Evolutionary conservation across 306 rosid species (phyloP).

Genomic region (Benincasa hispida): DNA sequence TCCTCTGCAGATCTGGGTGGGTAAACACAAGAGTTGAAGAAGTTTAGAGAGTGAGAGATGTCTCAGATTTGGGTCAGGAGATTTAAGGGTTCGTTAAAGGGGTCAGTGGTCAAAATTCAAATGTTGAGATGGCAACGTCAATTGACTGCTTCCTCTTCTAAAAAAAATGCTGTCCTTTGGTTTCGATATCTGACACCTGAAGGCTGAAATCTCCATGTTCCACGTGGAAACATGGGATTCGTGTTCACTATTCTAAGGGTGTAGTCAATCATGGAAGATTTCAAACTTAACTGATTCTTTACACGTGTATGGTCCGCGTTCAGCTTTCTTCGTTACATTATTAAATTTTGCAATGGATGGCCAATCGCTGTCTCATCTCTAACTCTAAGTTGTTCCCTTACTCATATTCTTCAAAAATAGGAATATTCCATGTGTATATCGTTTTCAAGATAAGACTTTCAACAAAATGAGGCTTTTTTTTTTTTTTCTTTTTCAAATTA

Average conservation of each 20-base stretch:
- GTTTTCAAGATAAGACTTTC: neutral
- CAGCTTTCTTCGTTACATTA: neutral
- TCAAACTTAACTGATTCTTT: neutral
- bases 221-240: neutral
- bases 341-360: neutral
- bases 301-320: conserved; percentile 9
- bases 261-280: conserved; percentile 15
- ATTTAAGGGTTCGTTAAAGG: neutral
- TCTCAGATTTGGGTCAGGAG: neutral
- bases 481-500: no score
- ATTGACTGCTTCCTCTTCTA: neutral
- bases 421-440: neutral
- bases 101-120: neutral
- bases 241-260: no score
- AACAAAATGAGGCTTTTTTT: neutral
- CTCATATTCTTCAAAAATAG: neutral
- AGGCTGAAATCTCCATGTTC: neutral
- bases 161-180: neutral
- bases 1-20: neutral
- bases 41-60: neutral
- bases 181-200: neutral
- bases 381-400: neutral
- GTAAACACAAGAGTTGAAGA: neutral
- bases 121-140: neutral
- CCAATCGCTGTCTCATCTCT: neutral